A percentile compares a stretch with the other conserved stretches of the same genome.
phyloP scores from a whole-genome alignment of 495 filamentous ascomycete species.

The Talaromyces borbonicus region DNA sequence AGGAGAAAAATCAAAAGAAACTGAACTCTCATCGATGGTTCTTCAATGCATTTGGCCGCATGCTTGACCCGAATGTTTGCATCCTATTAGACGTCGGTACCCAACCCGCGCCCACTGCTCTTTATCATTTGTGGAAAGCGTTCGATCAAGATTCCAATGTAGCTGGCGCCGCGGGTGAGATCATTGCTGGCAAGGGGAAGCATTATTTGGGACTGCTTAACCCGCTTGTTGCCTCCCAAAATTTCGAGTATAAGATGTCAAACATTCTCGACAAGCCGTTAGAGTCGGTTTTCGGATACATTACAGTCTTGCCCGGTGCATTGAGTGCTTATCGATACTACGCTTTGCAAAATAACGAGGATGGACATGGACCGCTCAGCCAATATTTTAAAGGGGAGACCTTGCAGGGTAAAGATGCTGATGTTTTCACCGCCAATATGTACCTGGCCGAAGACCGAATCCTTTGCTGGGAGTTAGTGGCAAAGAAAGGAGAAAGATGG shows the following conservation, averaged over 20 bases:
- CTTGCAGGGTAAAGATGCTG: slow-evolving; percentile 89
- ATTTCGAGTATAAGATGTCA: slow-evolving; percentile 99
- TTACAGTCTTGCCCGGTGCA: slow-evolving; percentile 91
- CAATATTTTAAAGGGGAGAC: slow-evolving; percentile 99
- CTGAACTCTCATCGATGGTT: slow-evolving; percentile 99
- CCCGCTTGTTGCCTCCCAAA: slow-evolving; percentile 91
- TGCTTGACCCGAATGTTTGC: slow-evolving; percentile 90
- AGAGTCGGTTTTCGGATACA: slow-evolving; percentile 96
- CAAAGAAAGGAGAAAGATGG: slow-evolving; percentile 91
- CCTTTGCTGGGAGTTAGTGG: slow-evolving; percentile 97
- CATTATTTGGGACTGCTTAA: slow-evolving; percentile 76
- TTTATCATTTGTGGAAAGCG: slow-evolving; percentile 99
- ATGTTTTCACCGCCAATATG: slow-evolving; percentile 99
- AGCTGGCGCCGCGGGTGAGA: slow-evolving; percentile 93
- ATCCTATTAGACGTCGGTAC: slow-evolving; percentile 95
- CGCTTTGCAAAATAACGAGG: slow-evolving; percentile 92
- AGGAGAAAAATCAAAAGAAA: slow-evolving; percentile 97
- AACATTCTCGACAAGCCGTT: slow-evolving; percentile 98
- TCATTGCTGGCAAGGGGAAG: slow-evolving; percentile 89
- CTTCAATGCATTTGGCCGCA: slow-evolving; percentile 94
- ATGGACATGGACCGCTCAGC: slow-evolving; percentile 86
- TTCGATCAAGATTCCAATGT: slow-evolving; percentile 97
- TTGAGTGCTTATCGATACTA: slow-evolving; percentile 94
- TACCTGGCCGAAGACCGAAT: slow-evolving; percentile 98
- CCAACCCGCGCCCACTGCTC: slow-evolving; percentile 68